phyloP scores from a whole-genome alignment of 2,329 filamentous ascomycete species.

The Aureobasidium zeae region DNA sequence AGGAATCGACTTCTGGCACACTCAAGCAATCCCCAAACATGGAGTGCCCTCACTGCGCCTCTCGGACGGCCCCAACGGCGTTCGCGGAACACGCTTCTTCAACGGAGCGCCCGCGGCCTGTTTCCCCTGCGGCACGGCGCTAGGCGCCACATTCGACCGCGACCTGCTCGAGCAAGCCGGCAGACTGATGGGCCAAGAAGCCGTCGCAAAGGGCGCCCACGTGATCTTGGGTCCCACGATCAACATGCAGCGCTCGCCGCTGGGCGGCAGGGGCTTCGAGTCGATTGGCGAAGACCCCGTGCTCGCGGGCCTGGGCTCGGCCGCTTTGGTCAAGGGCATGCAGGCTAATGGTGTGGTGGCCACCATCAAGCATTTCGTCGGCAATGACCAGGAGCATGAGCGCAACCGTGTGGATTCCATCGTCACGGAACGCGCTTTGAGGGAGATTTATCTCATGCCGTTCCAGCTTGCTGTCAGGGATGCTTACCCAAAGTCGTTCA shows the following conservation, averaged over 20 bases:
- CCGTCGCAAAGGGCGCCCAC: conserved; percentile 62
- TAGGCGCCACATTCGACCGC: conserved; percentile 72
- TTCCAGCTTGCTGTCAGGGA: conserved; percentile 66
- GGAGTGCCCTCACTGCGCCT: conserved; percentile 56
- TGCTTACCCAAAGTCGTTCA: conserved; percentile 58
- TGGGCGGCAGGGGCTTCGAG: conserved; percentile 80
- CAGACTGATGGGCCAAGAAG: conserved; percentile 60
- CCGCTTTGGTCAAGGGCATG: conserved; percentile 51
- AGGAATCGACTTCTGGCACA: conserved; percentile 62
- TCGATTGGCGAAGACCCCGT: conserved; percentile 78
- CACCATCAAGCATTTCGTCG: conserved; percentile 69
- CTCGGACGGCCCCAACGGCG: conserved; percentile 61
- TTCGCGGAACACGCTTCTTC: conserved; percentile 60
- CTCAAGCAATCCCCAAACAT: conserved; percentile 50
- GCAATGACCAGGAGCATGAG: conserved; percentile 65
- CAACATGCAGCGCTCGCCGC: conserved; percentile 71
- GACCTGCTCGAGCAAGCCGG: conserved; percentile 61
- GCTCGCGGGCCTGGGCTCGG: conserved; percentile 62
- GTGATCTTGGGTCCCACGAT: conserved; percentile 69
- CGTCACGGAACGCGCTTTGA: conserved; percentile 54
- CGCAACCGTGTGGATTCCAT: conserved; percentile 56
- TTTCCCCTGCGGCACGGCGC: conserved; percentile 68
- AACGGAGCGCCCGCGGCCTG: conserved; percentile 57
- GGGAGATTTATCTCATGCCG: conserved; percentile 64
- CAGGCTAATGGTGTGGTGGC: conserved; percentile 67